phyloP scores from a whole-genome alignment of 768 basidiomycete genomes.

The Pseudohyphozyma bogoriensis region DNA sequence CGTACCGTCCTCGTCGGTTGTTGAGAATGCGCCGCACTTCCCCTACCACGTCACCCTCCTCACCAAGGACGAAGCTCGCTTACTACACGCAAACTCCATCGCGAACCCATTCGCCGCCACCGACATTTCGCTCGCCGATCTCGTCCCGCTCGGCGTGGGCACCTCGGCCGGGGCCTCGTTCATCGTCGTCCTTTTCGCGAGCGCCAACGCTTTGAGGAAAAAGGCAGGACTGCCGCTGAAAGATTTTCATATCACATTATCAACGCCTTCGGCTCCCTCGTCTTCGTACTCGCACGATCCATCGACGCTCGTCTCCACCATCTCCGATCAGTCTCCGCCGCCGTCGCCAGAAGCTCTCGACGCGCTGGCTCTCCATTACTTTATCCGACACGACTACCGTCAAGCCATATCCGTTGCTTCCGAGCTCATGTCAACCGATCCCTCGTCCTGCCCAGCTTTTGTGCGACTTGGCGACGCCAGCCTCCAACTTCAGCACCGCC shows the following conservation, averaged over 20 bases:
- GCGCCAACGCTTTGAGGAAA: slow-evolving; percentile 48
- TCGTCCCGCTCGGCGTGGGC: not conserved
- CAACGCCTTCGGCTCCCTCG: slow-evolving; percentile 38
- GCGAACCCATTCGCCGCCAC: not conserved
- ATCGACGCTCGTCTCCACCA: slow-evolving; percentile 43
- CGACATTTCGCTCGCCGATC: not conserved
- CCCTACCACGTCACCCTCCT: slow-evolving; percentile 17
- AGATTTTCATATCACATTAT: slow-evolving; percentile 51
- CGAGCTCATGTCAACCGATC: slow-evolving; percentile 34
- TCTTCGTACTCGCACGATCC: slow-evolving; percentile 36
- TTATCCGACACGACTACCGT: slow-evolving; percentile 39
- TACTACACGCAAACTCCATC: not conserved
- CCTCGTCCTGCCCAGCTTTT: slow-evolving; percentile 44
- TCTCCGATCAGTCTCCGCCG: slow-evolving; percentile 43
- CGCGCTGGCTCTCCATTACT: slow-evolving; percentile 30
- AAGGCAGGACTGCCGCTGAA: slow-evolving; percentile 46
- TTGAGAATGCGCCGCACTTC: no score
- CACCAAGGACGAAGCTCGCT: slow-evolving; percentile 16
- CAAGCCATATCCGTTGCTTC: slow-evolving; percentile 39
- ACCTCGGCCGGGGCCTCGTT: slow-evolving; percentile 35
- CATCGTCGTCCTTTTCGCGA: slow-evolving; percentile 50
- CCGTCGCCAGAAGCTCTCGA: not conserved
- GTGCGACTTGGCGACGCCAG: slow-evolving; percentile 48
- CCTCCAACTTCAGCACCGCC: slow-evolving; percentile 33
- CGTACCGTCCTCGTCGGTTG: no score